phyloP scores from a whole-genome alignment of 2,329 filamentous ascomycete species.

The Coniella vitis region DNA sequence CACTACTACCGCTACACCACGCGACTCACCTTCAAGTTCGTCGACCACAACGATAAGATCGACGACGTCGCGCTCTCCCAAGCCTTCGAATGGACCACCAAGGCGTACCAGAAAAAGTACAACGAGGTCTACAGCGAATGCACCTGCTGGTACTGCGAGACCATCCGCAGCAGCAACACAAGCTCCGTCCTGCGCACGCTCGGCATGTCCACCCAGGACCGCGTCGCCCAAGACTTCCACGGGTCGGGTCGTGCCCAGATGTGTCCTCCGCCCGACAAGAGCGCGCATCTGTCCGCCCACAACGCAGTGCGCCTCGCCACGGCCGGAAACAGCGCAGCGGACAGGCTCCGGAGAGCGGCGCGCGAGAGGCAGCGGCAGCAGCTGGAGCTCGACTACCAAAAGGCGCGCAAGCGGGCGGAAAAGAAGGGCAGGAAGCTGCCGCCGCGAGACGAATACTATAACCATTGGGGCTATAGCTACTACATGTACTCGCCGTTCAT shows the following conservation, averaged over 20 bases:
- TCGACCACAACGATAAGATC: slow-evolving; percentile 82
- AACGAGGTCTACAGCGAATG: slow-evolving; percentile 67
- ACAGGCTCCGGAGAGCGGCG: slow-evolving; percentile 31
- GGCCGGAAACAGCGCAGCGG: slow-evolving; percentile 18
- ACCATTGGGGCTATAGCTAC: slow-evolving; percentile 49
- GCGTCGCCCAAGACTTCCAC: slow-evolving; percentile 39
- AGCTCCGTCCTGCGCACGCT: slow-evolving; percentile 39
- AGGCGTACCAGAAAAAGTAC: slow-evolving; percentile 59
- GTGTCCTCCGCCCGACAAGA: slow-evolving; percentile 48
- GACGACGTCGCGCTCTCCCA: slow-evolving; percentile 57
- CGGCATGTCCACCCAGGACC: slow-evolving; percentile 38
- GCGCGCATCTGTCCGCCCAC: slow-evolving; percentile 67
- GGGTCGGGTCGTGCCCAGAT: slow-evolving; percentile 39
- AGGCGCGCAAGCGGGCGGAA: slow-evolving; percentile 42
- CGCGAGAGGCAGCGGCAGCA: slow-evolving; percentile 25
- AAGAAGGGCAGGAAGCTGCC: slow-evolving; percentile 44
- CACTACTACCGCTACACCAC: slow-evolving; percentile 56
- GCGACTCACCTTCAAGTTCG: slow-evolving; percentile 44
- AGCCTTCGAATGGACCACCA: slow-evolving; percentile 67
- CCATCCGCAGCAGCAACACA: slow-evolving; percentile 52
- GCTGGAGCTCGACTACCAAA: slow-evolving; percentile 50
- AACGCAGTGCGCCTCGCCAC: slow-evolving; percentile 47
- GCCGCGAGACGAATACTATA: slow-evolving; percentile 40
- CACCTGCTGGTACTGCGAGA: slow-evolving; percentile 80
- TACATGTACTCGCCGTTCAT: slow-evolving; percentile 42